phyloP scores from a whole-genome alignment of 106 monocot genomes.

The Platanthera guangdongensis region DNA sequence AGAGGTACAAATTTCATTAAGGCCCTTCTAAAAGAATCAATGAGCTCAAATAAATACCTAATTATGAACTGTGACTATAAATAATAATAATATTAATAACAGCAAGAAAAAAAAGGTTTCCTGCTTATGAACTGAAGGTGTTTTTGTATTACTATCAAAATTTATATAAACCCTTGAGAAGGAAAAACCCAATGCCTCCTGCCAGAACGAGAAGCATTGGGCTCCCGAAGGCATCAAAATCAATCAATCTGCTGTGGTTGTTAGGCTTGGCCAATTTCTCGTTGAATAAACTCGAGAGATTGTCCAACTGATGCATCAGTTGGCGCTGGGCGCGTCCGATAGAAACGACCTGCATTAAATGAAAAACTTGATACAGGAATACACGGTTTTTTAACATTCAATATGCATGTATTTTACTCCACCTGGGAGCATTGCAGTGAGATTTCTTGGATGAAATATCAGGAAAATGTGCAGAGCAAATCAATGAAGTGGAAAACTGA shows the following conservation, averaged over 20 bases:
- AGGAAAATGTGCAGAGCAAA: neutral
- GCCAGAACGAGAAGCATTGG: slow-evolving; percentile 43
- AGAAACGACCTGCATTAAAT: slow-evolving; percentile 26
- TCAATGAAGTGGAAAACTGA: neutral
- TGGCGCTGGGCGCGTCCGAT: slow-evolving; percentile 64
- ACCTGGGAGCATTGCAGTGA: neutral
- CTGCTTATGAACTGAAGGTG: neutral
- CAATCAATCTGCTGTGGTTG: slow-evolving; percentile 18
- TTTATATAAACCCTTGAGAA: slow-evolving; percentile 39
- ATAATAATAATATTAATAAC: neutral
- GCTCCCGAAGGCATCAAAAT: slow-evolving; percentile 25
- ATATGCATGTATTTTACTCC: too few relatives aligned
- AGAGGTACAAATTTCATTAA: slow-evolving; percentile 7
- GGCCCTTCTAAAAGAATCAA: slow-evolving; percentile 7
- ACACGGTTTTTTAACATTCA: too few relatives aligned
- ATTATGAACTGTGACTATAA: neutral
- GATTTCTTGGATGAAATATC: neutral
- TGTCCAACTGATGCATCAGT: slow-evolving; percentile 80
- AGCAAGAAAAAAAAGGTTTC: neutral
- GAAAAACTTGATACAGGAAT: neutral
- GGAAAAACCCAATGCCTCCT: slow-evolving; percentile 43
- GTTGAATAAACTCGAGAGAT: slow-evolving; percentile 56
- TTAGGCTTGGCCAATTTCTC: slow-evolving; percentile 39
- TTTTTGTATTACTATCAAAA: slow-evolving; percentile 17
- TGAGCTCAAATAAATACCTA: neutral